Base-by-base conservation (phyloP, 2,329 filamentous ascomycete genomes). In the Penicillium sclerotigenum region DNA sequence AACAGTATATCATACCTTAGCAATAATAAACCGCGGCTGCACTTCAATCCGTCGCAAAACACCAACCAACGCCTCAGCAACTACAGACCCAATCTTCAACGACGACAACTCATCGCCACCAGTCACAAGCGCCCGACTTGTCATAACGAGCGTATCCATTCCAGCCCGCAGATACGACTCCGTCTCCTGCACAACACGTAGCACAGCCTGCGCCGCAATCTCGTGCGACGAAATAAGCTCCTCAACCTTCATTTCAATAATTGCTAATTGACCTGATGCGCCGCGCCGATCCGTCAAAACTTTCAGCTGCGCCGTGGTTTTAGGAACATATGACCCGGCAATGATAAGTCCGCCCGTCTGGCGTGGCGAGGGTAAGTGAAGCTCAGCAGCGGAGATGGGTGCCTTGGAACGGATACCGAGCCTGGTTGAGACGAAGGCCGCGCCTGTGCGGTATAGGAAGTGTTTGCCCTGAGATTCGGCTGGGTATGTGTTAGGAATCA, bases 111-210 rank as follows among this genome's bases (percentile, higher is more conserved):
- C 81, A 57, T 85, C 80, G 0, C 65, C 66, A 0, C 80, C 80
- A 0, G 71, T 76, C 16, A 85, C 73, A 0, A 86, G 69, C 34
- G 79, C 75, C 0, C 83, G 75, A 36, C 80, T 83, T 0, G 83
- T 86, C 82, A 85, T 86, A 33, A 85, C 71, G 0, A 86, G 70
- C 0, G 83, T 81, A 47, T 86, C 82, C 36, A 77, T 73, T 0
- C 81, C 81, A 2, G 70, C 60, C 2, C 65, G 60, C 7, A 85
- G 74, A 40, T 77, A 62, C 0, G 68, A 52, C 1, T 79, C 75
- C 0, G 79, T 72, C 20, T 77, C 66, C 2, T 64, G 63, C 0
- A 73, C 67, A 0, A 72, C 66, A 0, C 68, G 65, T 0, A 54
- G 16, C 4, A 71, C 47, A 8, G 59, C 49, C 5, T 69, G 60